phyloP scores from a whole-genome alignment of 257 asterid species.

The Solanum arcanum region DNA sequence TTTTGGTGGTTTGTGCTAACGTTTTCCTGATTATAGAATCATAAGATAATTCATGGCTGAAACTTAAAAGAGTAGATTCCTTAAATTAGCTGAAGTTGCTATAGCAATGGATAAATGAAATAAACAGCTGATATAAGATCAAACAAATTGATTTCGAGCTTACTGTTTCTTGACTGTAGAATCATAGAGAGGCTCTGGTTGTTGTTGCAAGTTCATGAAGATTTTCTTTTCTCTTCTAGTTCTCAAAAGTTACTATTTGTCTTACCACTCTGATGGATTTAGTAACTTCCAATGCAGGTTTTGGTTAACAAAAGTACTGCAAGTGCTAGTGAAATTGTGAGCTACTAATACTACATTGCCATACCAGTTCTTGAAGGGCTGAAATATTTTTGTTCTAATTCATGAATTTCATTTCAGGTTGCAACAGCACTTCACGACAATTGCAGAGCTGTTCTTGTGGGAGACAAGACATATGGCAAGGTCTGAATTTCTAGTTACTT shows the following conservation, averaged over 20 bases:
- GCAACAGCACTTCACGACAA: slow-evolving; percentile 99
- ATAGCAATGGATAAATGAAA: background rate
- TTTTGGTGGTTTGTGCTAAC: background rate
- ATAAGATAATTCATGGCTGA: background rate
- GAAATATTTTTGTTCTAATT: background rate
- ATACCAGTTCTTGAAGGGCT: background rate
- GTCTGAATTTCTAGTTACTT: slow-evolving; percentile 17
- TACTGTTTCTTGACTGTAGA: background rate
- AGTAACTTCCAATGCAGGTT: slow-evolving; percentile 49
- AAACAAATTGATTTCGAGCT: background rate
- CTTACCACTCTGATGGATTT: background rate
- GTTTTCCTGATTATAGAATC: background rate
- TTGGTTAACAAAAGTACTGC: slow-evolving; percentile 94
- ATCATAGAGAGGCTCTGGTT: background rate
- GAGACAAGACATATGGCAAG: slow-evolving; percentile 96
- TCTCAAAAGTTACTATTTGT: background rate
- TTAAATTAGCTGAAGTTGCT: background rate
- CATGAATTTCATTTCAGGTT: slow-evolving; percentile 47
- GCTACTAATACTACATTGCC: slow-evolving; percentile 20
- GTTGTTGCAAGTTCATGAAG: background rate
- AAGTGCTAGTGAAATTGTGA: slow-evolving; percentile 99
- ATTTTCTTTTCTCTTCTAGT: background rate
- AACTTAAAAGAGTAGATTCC: background rate
- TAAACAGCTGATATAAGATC: background rate
- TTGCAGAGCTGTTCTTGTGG: slow-evolving; percentile 95